Evolutionary conservation across 176 grass and related monocot species (phyloP), one percentile per base, ranked within the genome.

Genomic region (Musa beccarii): DNA sequence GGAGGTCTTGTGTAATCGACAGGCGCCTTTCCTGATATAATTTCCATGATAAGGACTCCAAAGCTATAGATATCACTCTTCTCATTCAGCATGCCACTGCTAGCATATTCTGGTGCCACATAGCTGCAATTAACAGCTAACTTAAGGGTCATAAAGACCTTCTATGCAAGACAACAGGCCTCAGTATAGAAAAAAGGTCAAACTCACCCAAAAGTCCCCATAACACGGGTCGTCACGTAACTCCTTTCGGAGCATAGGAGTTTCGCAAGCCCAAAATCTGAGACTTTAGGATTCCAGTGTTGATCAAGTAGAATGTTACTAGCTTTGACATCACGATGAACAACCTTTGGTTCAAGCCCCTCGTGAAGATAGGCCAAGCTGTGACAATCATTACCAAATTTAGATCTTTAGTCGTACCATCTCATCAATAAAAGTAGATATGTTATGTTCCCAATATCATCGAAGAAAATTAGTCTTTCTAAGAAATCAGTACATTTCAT

Each of bases 341-440:
- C 88, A 12, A 99, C 92, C 86, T 94, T 99, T 16, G 90, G 95
- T 65, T 99, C 95, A 84, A 99, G 64, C 21, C 95, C 95, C 84
- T 99, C 95, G 65, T 99, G 95, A 65, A 99, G 90, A 70, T 99
- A 99, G n/a, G 95, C 90, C 82, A 99, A 76, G 86, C 95, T 99
- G 86, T 70, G 53, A 53, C 57, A 7, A 66, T 43, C 9, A 52
- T 74, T 12, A 28, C 22, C 13, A 29, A 29, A 28, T 16, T 74
- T 72, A 52, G 22, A 68, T 16, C 16, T 26, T 68, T 13, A 34
- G 20, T 43, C 16, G 34, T 43, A 17, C 3, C 23, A 68, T 68
- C 23, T 16, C 14, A 16, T 34, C 19, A 21, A 70, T 11, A 70
- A 51, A 51, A 51, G 10, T 21, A 52, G 20, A 12, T 5, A 43